These are phyloP conservation scores for Agaricus sinodeliciosus DNA, from an alignment of 768 basidiomycete species.

Conservation along the genomic window DNA sequence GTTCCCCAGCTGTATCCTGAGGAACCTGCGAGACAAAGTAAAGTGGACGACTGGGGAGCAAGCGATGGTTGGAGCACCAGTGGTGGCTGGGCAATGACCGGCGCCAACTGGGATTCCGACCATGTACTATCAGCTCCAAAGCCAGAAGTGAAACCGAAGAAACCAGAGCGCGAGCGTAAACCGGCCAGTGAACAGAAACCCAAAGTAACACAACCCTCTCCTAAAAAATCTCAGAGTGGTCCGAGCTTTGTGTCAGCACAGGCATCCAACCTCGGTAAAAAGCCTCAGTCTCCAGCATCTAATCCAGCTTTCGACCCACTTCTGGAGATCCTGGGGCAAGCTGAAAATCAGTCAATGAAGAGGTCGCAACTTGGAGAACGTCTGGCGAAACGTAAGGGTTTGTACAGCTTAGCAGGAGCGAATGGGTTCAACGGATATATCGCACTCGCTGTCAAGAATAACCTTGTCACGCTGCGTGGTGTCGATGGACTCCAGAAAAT, in stretches of 20 bases:
- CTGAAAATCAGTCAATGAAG: background rate
- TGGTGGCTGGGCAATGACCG: background rate
- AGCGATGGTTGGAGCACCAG: background rate
- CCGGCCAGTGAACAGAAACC: background rate
- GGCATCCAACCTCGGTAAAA: too few relatives aligned
- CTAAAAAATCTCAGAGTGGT: background rate
- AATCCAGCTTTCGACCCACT: background rate
- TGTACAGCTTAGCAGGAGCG: constrained; percentile 9
- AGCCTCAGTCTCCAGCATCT: background rate
- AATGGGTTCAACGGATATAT: constrained; percentile 9
- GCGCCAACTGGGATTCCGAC: background rate
- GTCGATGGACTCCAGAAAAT: background rate
- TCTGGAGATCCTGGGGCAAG: background rate
- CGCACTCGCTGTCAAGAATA: constrained; percentile 4
- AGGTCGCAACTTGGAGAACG: constrained; percentile 2
- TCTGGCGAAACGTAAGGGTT: background rate
- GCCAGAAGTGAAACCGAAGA: background rate
- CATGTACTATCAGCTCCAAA: background rate
- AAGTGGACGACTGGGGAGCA: background rate
- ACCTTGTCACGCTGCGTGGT: background rate
- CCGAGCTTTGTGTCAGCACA: background rate
- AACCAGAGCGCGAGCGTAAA: background rate
- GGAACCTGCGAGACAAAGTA: background rate
- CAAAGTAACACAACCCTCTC: background rate
- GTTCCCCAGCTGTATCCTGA: background rate